phyloP scores from a whole-genome alignment of 2,329 filamentous ascomycete species.

The Hypocrella siamensis region DNA sequence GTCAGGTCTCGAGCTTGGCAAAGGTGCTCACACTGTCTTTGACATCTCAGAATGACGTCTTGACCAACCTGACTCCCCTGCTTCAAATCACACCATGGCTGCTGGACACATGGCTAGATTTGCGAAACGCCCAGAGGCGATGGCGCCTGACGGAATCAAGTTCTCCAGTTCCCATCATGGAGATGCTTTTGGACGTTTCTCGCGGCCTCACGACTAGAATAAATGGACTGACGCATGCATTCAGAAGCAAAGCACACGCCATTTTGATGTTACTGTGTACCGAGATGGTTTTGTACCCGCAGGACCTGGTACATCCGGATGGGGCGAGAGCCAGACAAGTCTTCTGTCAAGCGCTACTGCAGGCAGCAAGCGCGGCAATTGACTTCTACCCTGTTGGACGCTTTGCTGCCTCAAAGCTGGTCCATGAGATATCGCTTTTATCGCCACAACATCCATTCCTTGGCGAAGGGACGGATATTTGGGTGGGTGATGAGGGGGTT shows the following conservation, averaged over 20 bases:
- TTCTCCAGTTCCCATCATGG: slow-evolving; percentile 19
- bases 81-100: slow-evolving; percentile 30
- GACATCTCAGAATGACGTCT: slow-evolving; percentile 15
- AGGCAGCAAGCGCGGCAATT: slow-evolving; percentile 20
- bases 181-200: slow-evolving; percentile 19
- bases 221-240: slow-evolving; percentile 6
- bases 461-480: slow-evolving; percentile 22
- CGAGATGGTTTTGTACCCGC: slow-evolving; percentile 20
- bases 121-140: slow-evolving; percentile 23
- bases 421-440: slow-evolving; percentile 23
- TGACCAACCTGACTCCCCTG: slow-evolving; percentile 17
- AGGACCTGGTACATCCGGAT: slow-evolving; percentile 14
- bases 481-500: too few relatives aligned
- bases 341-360: slow-evolving; percentile 22
- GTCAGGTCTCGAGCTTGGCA: slow-evolving; percentile 28
- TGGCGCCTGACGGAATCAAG: slow-evolving; percentile 16
- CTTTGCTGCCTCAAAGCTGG: slow-evolving; percentile 25
- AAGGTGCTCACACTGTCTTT: slow-evolving; percentile 26
- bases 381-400: slow-evolving; percentile 18
- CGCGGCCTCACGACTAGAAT: slow-evolving; percentile 8
- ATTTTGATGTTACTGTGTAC: slow-evolving; percentile 25
- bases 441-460: slow-evolving; percentile 15
- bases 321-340: slow-evolving; percentile 13
- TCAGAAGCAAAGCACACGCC: slow-evolving; percentile 20
- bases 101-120: slow-evolving; percentile 28